These are phyloP conservation scores for Blastobotrys buckinghamii DNA, from an alignment of 1,139 yeast species.

Conservation along the genomic window DNA sequence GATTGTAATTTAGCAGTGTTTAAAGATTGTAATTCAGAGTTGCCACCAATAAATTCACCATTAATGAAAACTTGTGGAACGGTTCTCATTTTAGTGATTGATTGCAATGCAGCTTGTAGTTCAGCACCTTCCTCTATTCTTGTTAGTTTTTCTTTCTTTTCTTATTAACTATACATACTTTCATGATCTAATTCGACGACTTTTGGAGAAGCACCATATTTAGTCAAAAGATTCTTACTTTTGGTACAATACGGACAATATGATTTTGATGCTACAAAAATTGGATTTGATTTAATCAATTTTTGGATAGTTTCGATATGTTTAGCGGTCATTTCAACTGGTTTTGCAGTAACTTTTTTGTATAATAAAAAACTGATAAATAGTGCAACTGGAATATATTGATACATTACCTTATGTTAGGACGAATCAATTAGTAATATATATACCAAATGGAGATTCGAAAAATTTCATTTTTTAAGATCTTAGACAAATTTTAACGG, in stretches of 20 bases:
- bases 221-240: slow-evolving; percentile 10
- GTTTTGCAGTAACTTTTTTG: neutral
- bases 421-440: too few species aligned
- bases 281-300: slow-evolving; percentile 56
- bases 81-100: slow-evolving; percentile 82
- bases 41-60: slow-evolving; percentile 93
- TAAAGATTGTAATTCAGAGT: slow-evolving; percentile 64
- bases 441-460: too few species aligned
- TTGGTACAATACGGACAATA: slow-evolving; percentile 23
- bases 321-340: slow-evolving; percentile 10
- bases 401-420: neutral
- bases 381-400: neutral
- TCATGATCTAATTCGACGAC: slow-evolving; percentile 22
- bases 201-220: slow-evolving; percentile 19
- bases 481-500: too few species aligned
- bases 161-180: slow-evolving; percentile 14
- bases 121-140: slow-evolving; percentile 46
- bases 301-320: slow-evolving; percentile 13
- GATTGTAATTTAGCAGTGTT: slow-evolving; percentile 41
- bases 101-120: slow-evolving; percentile 73
- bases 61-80: slow-evolving; percentile 90
- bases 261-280: slow-evolving; percentile 75
- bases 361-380: neutral
- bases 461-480: too few species aligned
- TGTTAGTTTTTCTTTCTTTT: neutral